phyloP scores from a whole-genome alignment of 78 protist genomes.

The Dictyostelium discoideum region dicty_2.7 NC_007088.5:1552501-1553000 shows the following conservation, averaged over 20 bases:
- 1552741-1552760: not conserved
- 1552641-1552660: not conserved
- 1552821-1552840: conserved; percentile 2
- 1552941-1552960: not conserved
- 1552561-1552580: not conserved
- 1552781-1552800: not conserved
- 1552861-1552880: not conserved
- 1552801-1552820: conserved; percentile 20
- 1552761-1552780: not conserved
- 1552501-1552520: not conserved
- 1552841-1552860: conserved; percentile 6
- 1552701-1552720: conserved; percentile 21
- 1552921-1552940: conserved; percentile 2
- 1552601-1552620: not conserved
- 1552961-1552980: conserved; percentile 17
- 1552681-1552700: conserved; percentile 2
- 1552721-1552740: not conserved
- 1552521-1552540: not conserved
- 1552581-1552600: not conserved
- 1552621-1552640: not conserved
- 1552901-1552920: conserved; percentile 43
- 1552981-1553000: not conserved
- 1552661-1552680: not conserved
- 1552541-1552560: not conserved
- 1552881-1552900: conserved; percentile 1